These are phyloP conservation scores for Starmerella sirachaensis DNA, from an alignment of 805 yeast species.

Conservation along the genomic window DNA sequence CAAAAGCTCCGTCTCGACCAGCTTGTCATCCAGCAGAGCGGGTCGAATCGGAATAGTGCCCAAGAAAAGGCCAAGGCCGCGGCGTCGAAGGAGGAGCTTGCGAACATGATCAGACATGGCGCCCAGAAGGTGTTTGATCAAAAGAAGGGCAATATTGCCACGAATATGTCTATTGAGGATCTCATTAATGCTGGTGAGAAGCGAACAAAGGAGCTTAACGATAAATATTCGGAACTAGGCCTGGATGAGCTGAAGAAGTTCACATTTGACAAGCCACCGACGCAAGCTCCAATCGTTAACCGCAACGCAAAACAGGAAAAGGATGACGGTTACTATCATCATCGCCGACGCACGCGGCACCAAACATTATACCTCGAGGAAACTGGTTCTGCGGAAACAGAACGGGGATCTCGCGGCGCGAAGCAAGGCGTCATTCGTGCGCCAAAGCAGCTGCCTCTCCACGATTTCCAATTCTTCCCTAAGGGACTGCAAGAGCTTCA, in stretches of 20 bases:
- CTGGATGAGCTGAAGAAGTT: constrained; percentile 88
- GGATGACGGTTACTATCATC: constrained; percentile 30
- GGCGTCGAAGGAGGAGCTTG: constrained; percentile 60
- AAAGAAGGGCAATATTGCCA: constrained; percentile 23
- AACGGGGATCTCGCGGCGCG: constrained; percentile 66
- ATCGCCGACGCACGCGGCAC: constrained; percentile 32
- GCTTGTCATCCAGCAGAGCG: constrained; percentile 73
- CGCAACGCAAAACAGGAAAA: constrained; percentile 12
- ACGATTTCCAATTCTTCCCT: constrained; percentile 83
- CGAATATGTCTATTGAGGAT: constrained; percentile 54
- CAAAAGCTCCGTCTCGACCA: constrained; percentile 88
- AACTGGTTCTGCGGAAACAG: constrained; percentile 31
- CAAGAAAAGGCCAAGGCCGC: constrained; percentile 24
- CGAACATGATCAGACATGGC: constrained; percentile 94
- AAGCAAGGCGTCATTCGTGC: constrained; percentile 51
- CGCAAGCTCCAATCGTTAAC: constrained; percentile 11
- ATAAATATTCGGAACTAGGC: constrained; percentile 72
- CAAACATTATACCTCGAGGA: constrained; percentile 67
- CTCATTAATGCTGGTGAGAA: constrained; percentile 71
- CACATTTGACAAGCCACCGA: constrained; percentile 47
- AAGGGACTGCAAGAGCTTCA: constrained; percentile 56
- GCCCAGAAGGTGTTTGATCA: constrained; percentile 74
- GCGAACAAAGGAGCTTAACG: constrained; percentile 66
- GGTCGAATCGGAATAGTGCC: constrained; percentile 36
- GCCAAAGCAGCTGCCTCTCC: constrained; percentile 68